A percentile compares a stretch with the other conserved stretches of the same genome.
Evolutionary conservation across 495 filamentous ascomycete species (phyloP).

Genomic region (Tetracladium setigerum): DNA sequence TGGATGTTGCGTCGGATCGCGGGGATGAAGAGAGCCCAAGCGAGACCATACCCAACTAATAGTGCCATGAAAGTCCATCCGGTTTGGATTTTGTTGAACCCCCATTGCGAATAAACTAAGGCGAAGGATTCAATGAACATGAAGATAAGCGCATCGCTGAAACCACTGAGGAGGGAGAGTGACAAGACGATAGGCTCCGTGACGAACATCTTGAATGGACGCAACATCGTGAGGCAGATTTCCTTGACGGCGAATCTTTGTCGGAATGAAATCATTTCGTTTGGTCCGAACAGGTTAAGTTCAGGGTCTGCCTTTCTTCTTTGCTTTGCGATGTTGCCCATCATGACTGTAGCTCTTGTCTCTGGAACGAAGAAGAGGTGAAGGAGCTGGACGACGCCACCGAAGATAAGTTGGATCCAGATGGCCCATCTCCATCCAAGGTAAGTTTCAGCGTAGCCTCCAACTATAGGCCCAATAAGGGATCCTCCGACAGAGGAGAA

Average conservation of each 20-base stretch:
- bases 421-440: slow-evolving; percentile 71
- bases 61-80: slow-evolving; percentile 60
- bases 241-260: slow-evolving; percentile 45
- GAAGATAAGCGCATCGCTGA: slow-evolving; percentile 77
- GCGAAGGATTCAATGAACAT: slow-evolving; percentile 64
- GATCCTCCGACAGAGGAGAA: slow-evolving; percentile 72
- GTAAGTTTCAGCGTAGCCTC: slow-evolving; percentile 63
- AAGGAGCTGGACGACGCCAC: slow-evolving; percentile 53
- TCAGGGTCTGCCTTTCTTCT: slow-evolving; percentile 47
- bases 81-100: slow-evolving; percentile 44
- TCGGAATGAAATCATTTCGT: slow-evolving; percentile 46
- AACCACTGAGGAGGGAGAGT: slow-evolving; percentile 65
- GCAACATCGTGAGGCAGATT: slow-evolving; percentile 53
- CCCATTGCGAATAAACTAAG: slow-evolving; percentile 59
- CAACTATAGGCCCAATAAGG: slow-evolving; percentile 69
- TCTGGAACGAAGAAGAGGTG: slow-evolving; percentile 64
- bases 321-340: slow-evolving; percentile 60
- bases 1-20: slow-evolving; percentile 49
- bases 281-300: slow-evolving; percentile 53
- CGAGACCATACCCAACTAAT: slow-evolving; percentile 56
- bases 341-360: slow-evolving; percentile 57
- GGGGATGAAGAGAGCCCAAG: slow-evolving; percentile 56
- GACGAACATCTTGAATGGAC: slow-evolving; percentile 73
- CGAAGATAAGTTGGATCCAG: slow-evolving; percentile 76
- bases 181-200: slow-evolving; percentile 69